Evolutionary conservation across 2,329 filamentous ascomycete genomes (phyloP).

Genomic region (Colletotrichum neosansevieriae): DNA sequence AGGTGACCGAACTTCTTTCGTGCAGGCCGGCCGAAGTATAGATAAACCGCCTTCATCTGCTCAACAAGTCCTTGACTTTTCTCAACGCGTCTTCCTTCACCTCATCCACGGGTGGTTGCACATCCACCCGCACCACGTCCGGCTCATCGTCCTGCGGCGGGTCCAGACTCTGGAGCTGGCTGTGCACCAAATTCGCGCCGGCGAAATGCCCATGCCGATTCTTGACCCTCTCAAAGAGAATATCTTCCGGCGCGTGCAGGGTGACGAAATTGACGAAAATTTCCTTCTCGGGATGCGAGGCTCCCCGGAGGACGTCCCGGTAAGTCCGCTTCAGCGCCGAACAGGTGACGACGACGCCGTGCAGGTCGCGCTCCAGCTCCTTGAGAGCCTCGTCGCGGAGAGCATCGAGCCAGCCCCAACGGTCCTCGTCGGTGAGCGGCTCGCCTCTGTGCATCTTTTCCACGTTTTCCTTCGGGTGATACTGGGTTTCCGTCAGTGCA

Average conservation of each 20-base stretch:
- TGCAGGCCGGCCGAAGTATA: background rate
- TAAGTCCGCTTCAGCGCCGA: constrained; percentile 85
- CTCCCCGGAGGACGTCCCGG: constrained; percentile 74
- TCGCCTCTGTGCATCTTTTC: constrained; percentile 79
- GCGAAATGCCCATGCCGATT: constrained; percentile 78
- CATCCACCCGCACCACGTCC: constrained; percentile 67
- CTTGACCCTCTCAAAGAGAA: constrained; percentile 71
- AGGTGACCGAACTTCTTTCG: background rate
- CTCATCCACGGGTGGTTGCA: constrained; percentile 55
- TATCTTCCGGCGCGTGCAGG: constrained; percentile 72
- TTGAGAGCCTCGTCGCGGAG: constrained; percentile 63
- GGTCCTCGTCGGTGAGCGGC: constrained; percentile 79
- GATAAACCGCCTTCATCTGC: background rate
- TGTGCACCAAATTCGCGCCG: constrained; percentile 79
- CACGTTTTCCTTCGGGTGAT: constrained; percentile 73
- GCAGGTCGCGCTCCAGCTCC: constrained; percentile 54
- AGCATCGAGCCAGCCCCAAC: constrained; percentile 80
- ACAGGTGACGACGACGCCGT: constrained; percentile 80
- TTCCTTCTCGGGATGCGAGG: constrained; percentile 65
- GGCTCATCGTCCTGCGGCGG: constrained; percentile 67
- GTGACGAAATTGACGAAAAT: constrained; percentile 79
- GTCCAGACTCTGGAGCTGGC: constrained; percentile 77
- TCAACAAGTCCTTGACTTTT: constrained; percentile 13
- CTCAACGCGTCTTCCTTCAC: constrained; percentile 59
- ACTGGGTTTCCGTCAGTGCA: constrained; percentile 52